Conservation (phyloP, 768 basidiomycete genomes). For the Hericium alpestre region DNA sequence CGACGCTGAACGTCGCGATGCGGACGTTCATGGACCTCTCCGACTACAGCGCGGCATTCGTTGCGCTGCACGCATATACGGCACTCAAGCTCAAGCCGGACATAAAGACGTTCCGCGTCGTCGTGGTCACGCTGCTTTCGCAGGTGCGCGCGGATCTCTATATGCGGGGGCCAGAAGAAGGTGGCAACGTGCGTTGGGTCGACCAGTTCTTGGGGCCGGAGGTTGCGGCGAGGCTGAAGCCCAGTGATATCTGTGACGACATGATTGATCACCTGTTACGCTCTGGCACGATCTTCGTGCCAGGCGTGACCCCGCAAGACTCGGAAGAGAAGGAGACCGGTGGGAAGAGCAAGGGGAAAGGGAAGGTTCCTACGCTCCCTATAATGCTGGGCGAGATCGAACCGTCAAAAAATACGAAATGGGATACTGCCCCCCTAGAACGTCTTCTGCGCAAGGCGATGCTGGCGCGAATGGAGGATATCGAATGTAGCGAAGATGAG, state of each 20-base stretch:
- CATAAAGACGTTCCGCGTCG: conserved; percentile 5
- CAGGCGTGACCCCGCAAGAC: neutral
- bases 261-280: neutral
- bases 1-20: conserved; percentile 10
- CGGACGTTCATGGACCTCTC: conserved; percentile 5
- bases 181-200: neutral
- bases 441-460: conserved; percentile 4
- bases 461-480: neutral
- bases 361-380: neutral
- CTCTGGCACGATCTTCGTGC: neutral
- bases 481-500: neutral
- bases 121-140: conserved; percentile 7
- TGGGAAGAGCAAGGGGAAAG: neutral
- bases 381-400: neutral
- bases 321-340: neutral
- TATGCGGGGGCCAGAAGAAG: neutral
- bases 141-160: neutral
- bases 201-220: conserved; percentile 3
- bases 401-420: neutral
- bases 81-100: conserved; percentile 5
- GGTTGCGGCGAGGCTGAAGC: neutral
- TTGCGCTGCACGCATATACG: conserved; percentile 5
- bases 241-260: neutral
- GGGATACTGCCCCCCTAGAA: conserved; percentile 12
- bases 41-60: conserved; percentile 9